These are phyloP conservation scores for Parasitella parasitica DNA, from an alignment of 371 early-diverging fungal genomes.

Conservation along the genomic window DNA sequence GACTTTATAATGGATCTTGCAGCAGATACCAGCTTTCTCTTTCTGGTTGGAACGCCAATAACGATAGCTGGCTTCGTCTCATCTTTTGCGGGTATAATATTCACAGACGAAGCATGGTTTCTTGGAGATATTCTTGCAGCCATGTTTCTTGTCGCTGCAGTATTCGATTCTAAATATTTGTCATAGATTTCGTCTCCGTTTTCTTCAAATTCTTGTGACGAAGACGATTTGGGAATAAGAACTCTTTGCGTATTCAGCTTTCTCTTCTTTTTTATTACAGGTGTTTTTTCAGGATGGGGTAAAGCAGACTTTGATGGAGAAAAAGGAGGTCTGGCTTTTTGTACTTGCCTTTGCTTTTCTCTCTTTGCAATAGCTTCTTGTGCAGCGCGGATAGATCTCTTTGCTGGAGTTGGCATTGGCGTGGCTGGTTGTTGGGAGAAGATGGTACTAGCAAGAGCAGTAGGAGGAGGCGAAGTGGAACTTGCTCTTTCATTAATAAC, in stretches of 20 bases:
- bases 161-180: background rate
- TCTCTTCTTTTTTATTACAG: background rate
- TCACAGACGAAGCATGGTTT: background rate
- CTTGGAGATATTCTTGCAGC: background rate
- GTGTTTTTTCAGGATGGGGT: background rate
- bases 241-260: constrained; percentile 3
- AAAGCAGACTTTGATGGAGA: background rate
- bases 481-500: background rate
- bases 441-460: background rate
- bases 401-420: background rate
- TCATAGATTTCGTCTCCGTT: background rate
- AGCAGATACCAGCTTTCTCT: background rate
- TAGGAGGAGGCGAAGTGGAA: background rate
- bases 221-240: background rate
- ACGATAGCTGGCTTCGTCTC: background rate
- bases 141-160: background rate
- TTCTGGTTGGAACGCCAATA: background rate
- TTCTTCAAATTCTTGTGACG: background rate
- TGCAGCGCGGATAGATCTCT: constrained; percentile 9
- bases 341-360: background rate
- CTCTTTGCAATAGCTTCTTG: background rate
- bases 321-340: background rate
- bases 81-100: background rate
- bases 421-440: background rate
- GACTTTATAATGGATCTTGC: background rate